Evolutionary conservation across 225 moss, liverwort and hornwort species (phyloP).

Genomic region (Marchantia paleacea): DNA sequence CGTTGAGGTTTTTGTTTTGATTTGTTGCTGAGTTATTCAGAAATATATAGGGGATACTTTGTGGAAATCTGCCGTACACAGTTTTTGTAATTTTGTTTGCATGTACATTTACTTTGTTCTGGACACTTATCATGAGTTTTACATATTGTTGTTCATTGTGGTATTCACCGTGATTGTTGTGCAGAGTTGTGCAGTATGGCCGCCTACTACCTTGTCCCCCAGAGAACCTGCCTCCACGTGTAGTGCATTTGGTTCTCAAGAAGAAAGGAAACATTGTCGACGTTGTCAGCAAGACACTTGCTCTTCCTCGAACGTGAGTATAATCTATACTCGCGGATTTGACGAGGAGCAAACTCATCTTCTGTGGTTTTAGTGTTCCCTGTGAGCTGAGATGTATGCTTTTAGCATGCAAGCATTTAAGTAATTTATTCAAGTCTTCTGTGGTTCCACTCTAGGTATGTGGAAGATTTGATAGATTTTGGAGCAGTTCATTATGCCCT

Average conservation of each 20-base stretch:
- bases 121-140: background rate
- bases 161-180: background rate
- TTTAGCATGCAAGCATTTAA: background rate
- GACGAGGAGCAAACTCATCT: background rate
- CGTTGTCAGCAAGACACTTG: constrained; percentile 66
- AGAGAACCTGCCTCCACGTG: constrained; percentile 64
- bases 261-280: constrained; percentile 77
- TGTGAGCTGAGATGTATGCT: background rate
- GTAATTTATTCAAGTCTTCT: constrained; percentile 22
- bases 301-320: constrained; percentile 82
- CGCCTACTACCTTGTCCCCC: constrained; percentile 82
- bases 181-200: constrained; percentile 60
- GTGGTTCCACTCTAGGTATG: constrained; percentile 63
- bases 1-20: too few species aligned
- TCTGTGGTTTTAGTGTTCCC: background rate
- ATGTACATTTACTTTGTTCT: background rate
- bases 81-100: background rate
- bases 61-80: background rate
- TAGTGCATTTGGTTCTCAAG: constrained; percentile 86
- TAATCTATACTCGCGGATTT: background rate
- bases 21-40: too few species aligned
- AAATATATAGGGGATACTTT: background rate
- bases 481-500: constrained; percentile 97
- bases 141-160: background rate
- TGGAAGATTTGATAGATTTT: constrained; percentile 91